Base-by-base conservation (phyloP, 148 eudicot genomes). In the Bassia scoparia region DNA sequence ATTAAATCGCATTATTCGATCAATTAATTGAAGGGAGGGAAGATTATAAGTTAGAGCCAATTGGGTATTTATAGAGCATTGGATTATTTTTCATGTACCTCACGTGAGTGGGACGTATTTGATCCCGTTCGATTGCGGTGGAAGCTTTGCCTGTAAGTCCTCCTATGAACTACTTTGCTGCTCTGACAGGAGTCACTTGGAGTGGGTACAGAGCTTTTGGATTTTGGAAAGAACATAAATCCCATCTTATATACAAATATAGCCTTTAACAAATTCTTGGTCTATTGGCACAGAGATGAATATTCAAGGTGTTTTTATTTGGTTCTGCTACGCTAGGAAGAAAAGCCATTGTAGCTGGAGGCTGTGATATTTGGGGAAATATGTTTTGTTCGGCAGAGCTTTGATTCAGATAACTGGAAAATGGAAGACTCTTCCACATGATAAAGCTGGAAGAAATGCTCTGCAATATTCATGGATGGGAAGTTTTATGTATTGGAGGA, bases 111-210 rank as follows among this genome's bases (percentile, higher is more conserved):
- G 97, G 96, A 86, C 56, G 93, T 91, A 7, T 92, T 90, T 78
- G 96, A 92, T 83, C 97, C 97, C 1, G 67, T 63, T 43, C 78
- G 83, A 9, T 69, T 77, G 55, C 70, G 80, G 3, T 90, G 96
- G 96, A 88, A 88, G 84, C 85, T 54, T 80, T 92, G 58, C 93
- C 96, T 5, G 58, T 31, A 87, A 89, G 87, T 67, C 81, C 35
- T 82, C 83, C n/a, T 83, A 84, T 38, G 89, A n/a, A 84, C 16
- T 88, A 88, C 62, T 92, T 89, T 67, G 72, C n/a, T 81, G 84
- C 82, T 85, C 97, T 0, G 97, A 91, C 62, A 91, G 83, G 95
- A 91, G 76, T 92, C 97, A 0, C 70, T 92, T 67, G 93, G 91
- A 18, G 97, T 90, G 59, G 96, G 97, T 16, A 90, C 96, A 0